Evolutionary conservation across 306 rosid species (phyloP).

Genomic region (Medicago lupulina): DNA sequence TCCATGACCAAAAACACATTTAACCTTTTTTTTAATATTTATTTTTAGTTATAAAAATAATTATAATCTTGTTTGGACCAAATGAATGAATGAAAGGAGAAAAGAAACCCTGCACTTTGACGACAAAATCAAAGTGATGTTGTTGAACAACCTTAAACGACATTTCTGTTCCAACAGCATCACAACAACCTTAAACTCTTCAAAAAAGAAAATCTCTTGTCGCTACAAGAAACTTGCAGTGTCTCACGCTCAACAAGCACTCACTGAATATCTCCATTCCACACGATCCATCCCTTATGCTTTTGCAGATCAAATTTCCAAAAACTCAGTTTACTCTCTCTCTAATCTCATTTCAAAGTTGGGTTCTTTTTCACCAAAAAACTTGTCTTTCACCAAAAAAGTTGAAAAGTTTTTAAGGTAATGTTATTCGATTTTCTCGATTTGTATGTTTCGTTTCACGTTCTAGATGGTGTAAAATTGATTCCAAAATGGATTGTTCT

Average conservation of each 20-base stretch:
- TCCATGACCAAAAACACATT: too few relatives aligned
- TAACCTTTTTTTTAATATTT: too few relatives aligned
- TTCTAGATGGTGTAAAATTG: too few relatives aligned
- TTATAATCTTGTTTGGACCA: background rate
- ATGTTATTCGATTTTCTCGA: too few relatives aligned
- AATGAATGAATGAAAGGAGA: background rate
- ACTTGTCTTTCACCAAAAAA: slow-evolving; percentile 43
- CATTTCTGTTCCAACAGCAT: slow-evolving; percentile 43
- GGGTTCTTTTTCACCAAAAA: slow-evolving; percentile 41
- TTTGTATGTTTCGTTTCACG: too few relatives aligned
- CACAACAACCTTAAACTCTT: slow-evolving; percentile 27
- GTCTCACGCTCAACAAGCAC: slow-evolving; percentile 58
- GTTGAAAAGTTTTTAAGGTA: slow-evolving; percentile 61
- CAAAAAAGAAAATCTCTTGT: slow-evolving; percentile 42
- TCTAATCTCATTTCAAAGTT: slow-evolving; percentile 55
- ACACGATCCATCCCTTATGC: slow-evolving; percentile 69
- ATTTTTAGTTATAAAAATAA: too few relatives aligned
- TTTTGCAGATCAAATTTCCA: slow-evolving; percentile 67
- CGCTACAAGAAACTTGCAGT: slow-evolving; percentile 55
- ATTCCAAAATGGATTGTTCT: too few relatives aligned
- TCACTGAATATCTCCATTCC: slow-evolving; percentile 73
- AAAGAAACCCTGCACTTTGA: background rate
- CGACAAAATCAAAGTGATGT: background rate
- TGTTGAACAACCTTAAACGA: slow-evolving; percentile 39
- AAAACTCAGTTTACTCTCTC: slow-evolving; percentile 56